Base-by-base conservation (phyloP, 192 early-diverging fungal species). In the Entrophospora sp. region DNA sequence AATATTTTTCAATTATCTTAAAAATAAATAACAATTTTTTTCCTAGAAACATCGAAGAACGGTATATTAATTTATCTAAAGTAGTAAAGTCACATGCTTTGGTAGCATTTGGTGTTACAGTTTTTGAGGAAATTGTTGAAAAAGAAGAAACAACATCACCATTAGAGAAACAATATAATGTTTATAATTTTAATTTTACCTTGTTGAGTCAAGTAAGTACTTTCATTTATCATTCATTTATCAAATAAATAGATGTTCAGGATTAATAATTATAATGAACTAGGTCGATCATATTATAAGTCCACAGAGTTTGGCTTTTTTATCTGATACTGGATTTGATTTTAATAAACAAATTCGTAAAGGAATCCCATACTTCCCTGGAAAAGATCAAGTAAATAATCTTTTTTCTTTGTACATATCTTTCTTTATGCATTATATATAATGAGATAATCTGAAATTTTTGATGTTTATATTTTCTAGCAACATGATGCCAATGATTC, bases 261-360 rank as follows among this genome's bases (percentile, higher is more conserved):
- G n/a, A 48, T 16, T n/a, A 34, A 20, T 25, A 36, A 24, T 25
- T n/a, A 48, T 67, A 35, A 36, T 4, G 1, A 36, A 12, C 6
- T 74, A 85, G 66, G 74, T 71, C 46, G 80, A 83, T 65, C 85
- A 92, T 73, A 72, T 72, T 30, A 85, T 96, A 5, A 83, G 76
- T 22, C 83, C 90, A 1, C 61, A 70, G 16, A 92, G 88, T 64
- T 70, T 93, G 66, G 55, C 79, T 18, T 98, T 98, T 57, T 69
- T 98, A 45, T 85, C 86, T 14, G 83, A 88, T 61, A 89, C 85
- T 69, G 90, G 90, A 5, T 89, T 95, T 37, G 94, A 97, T 71
- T 87, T 97, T 60, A 87, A 88, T 64, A 76, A 80, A 25, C 83
- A 87, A 72, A 85, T 90, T 14, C 64, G 72, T 12, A 68, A 86